Evolutionary conservation across 768 basidiomycete genomes (phyloP), one percentile per base, ranked within the genome.

Genomic region (Pulveroboletus sp.): DNA sequence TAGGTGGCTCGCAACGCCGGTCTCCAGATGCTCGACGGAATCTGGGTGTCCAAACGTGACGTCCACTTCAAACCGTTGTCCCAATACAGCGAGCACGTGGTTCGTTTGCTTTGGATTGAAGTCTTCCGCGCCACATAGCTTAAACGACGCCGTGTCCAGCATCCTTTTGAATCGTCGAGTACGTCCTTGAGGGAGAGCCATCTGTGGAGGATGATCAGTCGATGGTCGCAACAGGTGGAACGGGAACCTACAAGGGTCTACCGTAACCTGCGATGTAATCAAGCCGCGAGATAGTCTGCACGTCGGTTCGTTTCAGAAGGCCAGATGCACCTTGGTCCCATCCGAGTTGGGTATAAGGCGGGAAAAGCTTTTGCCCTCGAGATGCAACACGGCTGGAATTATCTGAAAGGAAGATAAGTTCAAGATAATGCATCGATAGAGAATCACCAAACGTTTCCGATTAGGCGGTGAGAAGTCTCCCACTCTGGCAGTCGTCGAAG

Each of bases 1-100:
- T 2, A 59, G 48, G 23, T 62, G 46, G 13, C 51, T 58, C 24
- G 49, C 49, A 5, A 62, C 49, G 6, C 40, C 40, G 0, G 4
- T 30, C 44, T 56, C 44, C 8, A 55, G 22, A 32, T 36, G 19
- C 13, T 35, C 42, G 12, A 43, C 43, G 4, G 53, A 45, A 6
- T 31, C 43, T 2, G 39, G 43, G 29, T 50, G 43, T 29, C 53
- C 54, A 5, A 55, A 38, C 1, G 2, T 12, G 34, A 56, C 22
- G 23, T 45, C 37, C 9, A 56, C 9, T 5, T 34, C 47, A 11
- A 56, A 56, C 4, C 47, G 31, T 12, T 56, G 44, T 7, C 43
- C 48, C 14, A 50, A 19, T 4, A 53, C 42, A 4, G 42, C 51
- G 16, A 53, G 37, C 5, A 39, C 42, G 6, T 53, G 47, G 1